These are phyloP conservation scores for Trametes villosa DNA, from an alignment of 768 basidiomycete species.

Conservation along the genomic window DNA sequence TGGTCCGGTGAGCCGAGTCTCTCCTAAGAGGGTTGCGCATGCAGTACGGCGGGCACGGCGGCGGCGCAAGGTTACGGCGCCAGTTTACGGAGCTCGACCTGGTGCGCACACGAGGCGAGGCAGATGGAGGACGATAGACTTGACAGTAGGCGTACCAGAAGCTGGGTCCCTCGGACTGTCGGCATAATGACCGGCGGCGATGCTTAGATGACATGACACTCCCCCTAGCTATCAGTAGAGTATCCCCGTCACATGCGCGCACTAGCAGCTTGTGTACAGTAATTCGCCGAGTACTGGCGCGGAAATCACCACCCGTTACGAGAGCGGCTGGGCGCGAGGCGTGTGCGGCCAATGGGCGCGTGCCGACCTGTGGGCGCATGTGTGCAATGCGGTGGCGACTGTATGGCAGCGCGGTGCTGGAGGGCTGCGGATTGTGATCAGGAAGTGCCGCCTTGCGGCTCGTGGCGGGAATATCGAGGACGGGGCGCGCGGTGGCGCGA, in stretches of 20 bases:
- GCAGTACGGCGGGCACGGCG: too few relatives aligned
- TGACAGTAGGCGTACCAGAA: too few relatives aligned
- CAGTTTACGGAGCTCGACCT: too few relatives aligned
- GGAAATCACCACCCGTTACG: constrained; percentile 8
- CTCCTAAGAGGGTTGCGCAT: too few relatives aligned
- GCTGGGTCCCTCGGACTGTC: neutral
- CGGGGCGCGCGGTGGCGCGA: neutral
- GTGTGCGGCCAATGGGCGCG: neutral
- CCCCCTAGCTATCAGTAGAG: neutral
- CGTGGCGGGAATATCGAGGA: neutral
- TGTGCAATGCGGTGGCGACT: constrained; percentile 1
- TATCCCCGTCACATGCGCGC: constrained; percentile 7
- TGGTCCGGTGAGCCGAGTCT: too few relatives aligned
- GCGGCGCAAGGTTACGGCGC: too few relatives aligned
- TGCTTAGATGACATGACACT: neutral
- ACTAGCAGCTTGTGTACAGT: constrained; percentile 13
- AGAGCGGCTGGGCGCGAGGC: neutral
- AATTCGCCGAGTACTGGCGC: neutral
- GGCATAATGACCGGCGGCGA: neutral
- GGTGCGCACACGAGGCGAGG: too few relatives aligned
- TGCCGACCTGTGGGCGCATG: constrained; percentile 11
- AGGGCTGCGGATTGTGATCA: neutral
- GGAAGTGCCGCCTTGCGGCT: too few relatives aligned
- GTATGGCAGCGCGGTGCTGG: neutral
- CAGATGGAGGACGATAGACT: too few relatives aligned